phyloP scores from a whole-genome alignment of 129 eudicot genomes.

The Heracleum sosnowskyi region DNA sequence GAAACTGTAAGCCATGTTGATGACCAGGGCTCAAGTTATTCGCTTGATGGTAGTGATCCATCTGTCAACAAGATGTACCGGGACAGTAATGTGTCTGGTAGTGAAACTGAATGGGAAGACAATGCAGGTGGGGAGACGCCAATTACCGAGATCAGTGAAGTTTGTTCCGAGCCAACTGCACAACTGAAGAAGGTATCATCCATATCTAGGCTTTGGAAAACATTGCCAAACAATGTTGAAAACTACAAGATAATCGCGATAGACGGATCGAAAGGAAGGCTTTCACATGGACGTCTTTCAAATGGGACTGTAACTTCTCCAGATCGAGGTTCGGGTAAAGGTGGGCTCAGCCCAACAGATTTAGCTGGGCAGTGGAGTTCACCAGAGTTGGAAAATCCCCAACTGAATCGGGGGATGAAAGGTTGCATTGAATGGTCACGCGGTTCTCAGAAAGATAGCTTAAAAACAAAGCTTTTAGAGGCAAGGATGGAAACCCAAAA shows the following conservation, averaged over 20 bases:
- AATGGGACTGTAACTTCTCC: constrained; percentile 1
- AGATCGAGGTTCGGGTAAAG: constrained; percentile 6
- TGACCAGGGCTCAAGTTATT: constrained; percentile 13
- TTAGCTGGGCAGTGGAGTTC: constrained; percentile 6
- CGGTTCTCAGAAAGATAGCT: constrained; percentile 21
- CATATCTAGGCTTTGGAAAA: background rate
- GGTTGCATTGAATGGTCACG: constrained; percentile 44
- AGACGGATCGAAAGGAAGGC: constrained; percentile 11
- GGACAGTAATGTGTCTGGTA: background rate
- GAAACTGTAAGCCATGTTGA: constrained; percentile 18
- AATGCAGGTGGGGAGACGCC: constrained; percentile 4
- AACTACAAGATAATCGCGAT: constrained; percentile 6
- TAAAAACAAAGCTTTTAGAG: constrained; percentile 20
- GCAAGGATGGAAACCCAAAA: constrained; percentile 44
- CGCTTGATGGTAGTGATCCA: constrained; percentile 4
- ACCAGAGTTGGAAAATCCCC: constrained; percentile 22
- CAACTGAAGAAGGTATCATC: constrained; percentile 13
- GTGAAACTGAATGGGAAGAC: constrained; percentile 6
- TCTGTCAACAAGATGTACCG: constrained; percentile 8
- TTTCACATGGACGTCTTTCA: constrained; percentile 9
- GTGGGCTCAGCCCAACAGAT: background rate
- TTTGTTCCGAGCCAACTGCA: background rate
- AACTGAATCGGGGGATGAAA: constrained; percentile 29
- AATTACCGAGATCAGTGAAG: constrained; percentile 6
- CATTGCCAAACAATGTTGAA: background rate